phyloP scores from a whole-genome alignment of 805 yeast genomes.

The Candida koratica region DNA sequence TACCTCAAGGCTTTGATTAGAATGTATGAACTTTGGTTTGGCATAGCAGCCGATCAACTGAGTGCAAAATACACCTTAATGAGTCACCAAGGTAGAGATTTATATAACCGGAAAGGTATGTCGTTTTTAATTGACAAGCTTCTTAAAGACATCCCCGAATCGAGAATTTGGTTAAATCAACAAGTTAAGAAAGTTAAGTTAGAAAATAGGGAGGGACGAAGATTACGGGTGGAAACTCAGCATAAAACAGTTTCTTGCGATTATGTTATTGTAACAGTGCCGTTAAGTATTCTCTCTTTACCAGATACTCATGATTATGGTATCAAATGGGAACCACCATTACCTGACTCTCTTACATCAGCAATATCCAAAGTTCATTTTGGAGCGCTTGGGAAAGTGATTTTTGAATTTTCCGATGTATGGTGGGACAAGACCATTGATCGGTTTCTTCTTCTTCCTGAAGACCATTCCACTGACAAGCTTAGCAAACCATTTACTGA shows the following conservation, averaged over 20 bases:
- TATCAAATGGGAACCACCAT: conserved; percentile 34
- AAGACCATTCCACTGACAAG: conserved; percentile 7
- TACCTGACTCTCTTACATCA: conserved; percentile 18
- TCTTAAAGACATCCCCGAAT: conserved; percentile 33
- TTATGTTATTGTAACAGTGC: conserved; percentile 68
- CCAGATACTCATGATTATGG: conserved; percentile 36
- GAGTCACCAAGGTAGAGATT: conserved; percentile 74
- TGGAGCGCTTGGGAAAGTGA: conserved; percentile 41
- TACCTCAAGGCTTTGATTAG: conserved; percentile 53
- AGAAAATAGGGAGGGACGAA: neutral
- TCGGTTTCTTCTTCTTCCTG: conserved; percentile 33
- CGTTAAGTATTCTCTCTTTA: conserved; percentile 63
- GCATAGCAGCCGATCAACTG: conserved; percentile 60
- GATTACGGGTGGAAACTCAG: conserved; percentile 30
- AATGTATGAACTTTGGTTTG: conserved; percentile 75
- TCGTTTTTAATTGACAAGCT: conserved; percentile 42
- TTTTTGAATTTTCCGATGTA: conserved; percentile 36
- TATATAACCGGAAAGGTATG: conserved; percentile 62
- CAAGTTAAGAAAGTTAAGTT: conserved; percentile 37
- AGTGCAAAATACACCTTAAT: conserved; percentile 68
- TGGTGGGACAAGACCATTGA: conserved; percentile 45
- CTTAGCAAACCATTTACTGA: conserved; percentile 11
- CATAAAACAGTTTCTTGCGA: conserved; percentile 40
- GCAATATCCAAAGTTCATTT: conserved; percentile 29
- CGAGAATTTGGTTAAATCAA: conserved; percentile 36